These are phyloP conservation scores for Coemansia sp. DNA, from an alignment of 192 early-diverging fungal species.

Conservation along the genomic window DNA sequence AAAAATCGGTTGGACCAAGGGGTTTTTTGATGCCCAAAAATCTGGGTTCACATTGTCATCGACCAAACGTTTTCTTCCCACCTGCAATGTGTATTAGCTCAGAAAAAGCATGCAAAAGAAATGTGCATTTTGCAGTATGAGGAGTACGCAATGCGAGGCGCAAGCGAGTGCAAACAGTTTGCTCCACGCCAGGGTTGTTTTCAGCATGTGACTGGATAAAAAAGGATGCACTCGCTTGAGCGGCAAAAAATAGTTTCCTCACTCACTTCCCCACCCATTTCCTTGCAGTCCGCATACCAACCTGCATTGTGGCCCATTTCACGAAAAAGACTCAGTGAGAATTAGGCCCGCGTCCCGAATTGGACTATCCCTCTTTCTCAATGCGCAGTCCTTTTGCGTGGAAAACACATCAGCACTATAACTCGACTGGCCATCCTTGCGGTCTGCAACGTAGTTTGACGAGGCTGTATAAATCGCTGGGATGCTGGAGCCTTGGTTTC, in stretches of 20 bases:
- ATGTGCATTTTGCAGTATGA: neutral
- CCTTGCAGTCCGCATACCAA: constrained; percentile 3
- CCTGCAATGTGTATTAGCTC: neutral
- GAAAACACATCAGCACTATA: neutral
- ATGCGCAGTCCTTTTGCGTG: neutral
- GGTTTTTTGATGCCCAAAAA: no score
- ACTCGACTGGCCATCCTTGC: neutral
- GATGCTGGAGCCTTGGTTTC: no score
- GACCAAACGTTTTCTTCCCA: neutral
- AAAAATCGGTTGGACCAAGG: neutral
- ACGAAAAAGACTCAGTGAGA: constrained; percentile 3
- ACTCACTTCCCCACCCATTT: constrained; percentile 3
- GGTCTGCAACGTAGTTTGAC: neutral
- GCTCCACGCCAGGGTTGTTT: neutral
- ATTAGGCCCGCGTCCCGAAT: neutral
- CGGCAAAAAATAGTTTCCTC: neutral
- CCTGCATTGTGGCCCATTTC: constrained; percentile 9
- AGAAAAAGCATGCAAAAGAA: neutral
- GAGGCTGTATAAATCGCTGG: neutral
- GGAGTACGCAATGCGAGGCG: neutral
- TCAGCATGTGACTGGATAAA: neutral
- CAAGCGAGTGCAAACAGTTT: neutral
- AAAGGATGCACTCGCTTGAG: neutral
- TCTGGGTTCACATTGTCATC: no score
- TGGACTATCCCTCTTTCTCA: neutral